These are phyloP conservation scores for Didymella pinodella DNA, from an alignment of 2,329 filamentous ascomycete species.

Conservation along the genomic window DNA sequence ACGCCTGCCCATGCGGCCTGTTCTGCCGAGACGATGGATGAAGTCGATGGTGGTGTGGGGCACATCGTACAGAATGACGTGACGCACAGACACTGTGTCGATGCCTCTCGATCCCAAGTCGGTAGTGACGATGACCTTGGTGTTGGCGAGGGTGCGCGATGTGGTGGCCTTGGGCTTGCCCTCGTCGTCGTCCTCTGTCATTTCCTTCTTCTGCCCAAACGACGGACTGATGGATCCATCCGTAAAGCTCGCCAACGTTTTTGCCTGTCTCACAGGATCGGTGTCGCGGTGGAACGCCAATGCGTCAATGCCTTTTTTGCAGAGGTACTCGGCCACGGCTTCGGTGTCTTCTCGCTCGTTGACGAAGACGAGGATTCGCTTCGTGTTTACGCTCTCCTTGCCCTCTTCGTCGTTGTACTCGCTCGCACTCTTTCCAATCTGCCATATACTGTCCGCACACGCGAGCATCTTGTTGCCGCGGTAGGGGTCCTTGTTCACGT, in stretches of 20 bases:
- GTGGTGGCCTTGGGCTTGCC: slow-evolving; percentile 12
- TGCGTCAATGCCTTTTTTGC: slow-evolving; percentile 86
- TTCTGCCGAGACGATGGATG: slow-evolving; percentile 91
- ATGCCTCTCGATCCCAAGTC: slow-evolving; percentile 93
- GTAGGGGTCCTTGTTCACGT: slow-evolving; percentile 92
- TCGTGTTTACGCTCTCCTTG: slow-evolving; percentile 69
- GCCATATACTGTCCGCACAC: slow-evolving; percentile 93
- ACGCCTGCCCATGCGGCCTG: slow-evolving; percentile 89
- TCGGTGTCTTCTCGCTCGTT: slow-evolving; percentile 92
- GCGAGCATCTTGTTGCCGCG: slow-evolving; percentile 91
- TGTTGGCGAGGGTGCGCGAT: slow-evolving; percentile 69
- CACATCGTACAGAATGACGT: slow-evolving; percentile 96
- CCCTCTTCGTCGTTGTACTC: slow-evolving; percentile 38
- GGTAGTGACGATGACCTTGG: slow-evolving; percentile 91
- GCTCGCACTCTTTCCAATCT: slow-evolving; percentile 72
- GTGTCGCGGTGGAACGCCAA: slow-evolving; percentile 86
- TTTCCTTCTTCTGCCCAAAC: slow-evolving; percentile 11
- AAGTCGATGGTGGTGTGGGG: slow-evolving; percentile 98
- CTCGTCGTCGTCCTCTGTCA: neutral
- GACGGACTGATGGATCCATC: slow-evolving; percentile 27
- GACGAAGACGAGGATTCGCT: slow-evolving; percentile 93
- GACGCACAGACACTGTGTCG: slow-evolving; percentile 87
- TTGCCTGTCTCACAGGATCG: slow-evolving; percentile 75
- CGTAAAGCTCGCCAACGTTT: slow-evolving; percentile 77
- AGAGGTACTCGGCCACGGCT: slow-evolving; percentile 79